Evolutionary conservation across 2,329 filamentous ascomycete species (phyloP).

Genomic region (Ophiosphaerella narmari): DNA sequence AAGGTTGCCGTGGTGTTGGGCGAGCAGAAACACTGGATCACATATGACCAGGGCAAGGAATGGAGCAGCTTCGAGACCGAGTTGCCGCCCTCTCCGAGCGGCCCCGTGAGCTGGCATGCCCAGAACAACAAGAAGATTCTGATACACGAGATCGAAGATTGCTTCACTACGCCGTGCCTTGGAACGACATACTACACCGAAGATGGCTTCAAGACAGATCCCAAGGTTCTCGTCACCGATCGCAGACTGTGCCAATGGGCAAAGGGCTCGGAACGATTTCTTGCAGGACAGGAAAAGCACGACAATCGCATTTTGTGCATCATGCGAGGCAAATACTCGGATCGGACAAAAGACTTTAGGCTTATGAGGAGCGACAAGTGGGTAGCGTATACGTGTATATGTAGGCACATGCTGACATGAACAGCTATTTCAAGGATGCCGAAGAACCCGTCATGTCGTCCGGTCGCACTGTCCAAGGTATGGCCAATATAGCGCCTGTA

Average conservation of each 20-base stretch:
- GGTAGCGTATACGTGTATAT: slow-evolving; percentile 6
- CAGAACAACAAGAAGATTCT: slow-evolving; percentile 82
- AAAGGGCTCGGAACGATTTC: slow-evolving; percentile 74
- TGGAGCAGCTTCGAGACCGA: slow-evolving; percentile 77
- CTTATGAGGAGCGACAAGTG: slow-evolving; percentile 77
- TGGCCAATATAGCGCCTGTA: slow-evolving; percentile 80
- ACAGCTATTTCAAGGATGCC: slow-evolving; percentile 68
- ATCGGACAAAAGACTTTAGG: slow-evolving; percentile 73
- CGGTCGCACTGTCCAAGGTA: slow-evolving; percentile 74
- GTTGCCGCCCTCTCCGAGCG: slow-evolving; percentile 55
- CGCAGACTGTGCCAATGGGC: slow-evolving; percentile 88
- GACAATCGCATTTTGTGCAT: slow-evolving; percentile 79
- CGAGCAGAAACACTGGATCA: slow-evolving; percentile 76
- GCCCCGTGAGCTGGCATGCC: slow-evolving; percentile 79
- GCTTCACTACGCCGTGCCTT: slow-evolving; percentile 45
- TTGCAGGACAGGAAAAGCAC: slow-evolving; percentile 67
- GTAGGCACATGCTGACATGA: slow-evolving; percentile 16
- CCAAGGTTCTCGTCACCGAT: slow-evolving; percentile 67
- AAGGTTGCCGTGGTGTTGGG: slow-evolving; percentile 82
- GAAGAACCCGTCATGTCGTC: slow-evolving; percentile 77
- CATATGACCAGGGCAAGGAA: slow-evolving; percentile 77
- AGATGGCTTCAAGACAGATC: slow-evolving; percentile 76
- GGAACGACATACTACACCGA: slow-evolving; percentile 71
- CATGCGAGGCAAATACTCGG: slow-evolving; percentile 71
- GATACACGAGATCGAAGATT: slow-evolving; percentile 63